Evolutionary conservation across 1,139 yeast genomes (phyloP), one percentile per base, ranked within the genome.

Genomic region (Lodderomyces pseudojiufengensis): DNA sequence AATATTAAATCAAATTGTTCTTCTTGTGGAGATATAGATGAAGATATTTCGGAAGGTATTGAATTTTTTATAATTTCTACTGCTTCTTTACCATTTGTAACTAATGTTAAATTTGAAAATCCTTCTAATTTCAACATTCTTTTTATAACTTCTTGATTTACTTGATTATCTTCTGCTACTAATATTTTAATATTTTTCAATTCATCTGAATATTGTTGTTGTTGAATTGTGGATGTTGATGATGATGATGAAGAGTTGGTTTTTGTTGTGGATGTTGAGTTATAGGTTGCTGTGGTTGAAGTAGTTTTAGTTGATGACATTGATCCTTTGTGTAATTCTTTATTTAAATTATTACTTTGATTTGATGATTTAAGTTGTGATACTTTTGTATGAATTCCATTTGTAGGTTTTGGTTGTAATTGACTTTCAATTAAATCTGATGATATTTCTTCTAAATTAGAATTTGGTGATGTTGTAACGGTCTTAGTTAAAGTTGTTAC

Each of bases 101-200:
- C 97, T 59, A 86, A 61, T 5, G 80, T 80, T 30, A 92, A 69
- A 45, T 82, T 75, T 6, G 59, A 60, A 44, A 84, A 74, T 1
- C 95, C 95, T 58, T 88, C 95, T 11, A 86, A 63, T 39, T 72
- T 73, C 41, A 92, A 67, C 95, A 90, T 87, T 42, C 96, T 66
- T 50, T 75, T 79, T 48, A 88, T 84, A 24, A 92, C 95, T 55
- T 87, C 95, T 56, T 88, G 97, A 54, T 92, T 90, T 10, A 92
- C 95, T 46, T 73, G 65, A 50, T 92, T 92, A 54, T 92, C 98
- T 52, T 92, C 98, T 1, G 97, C 97, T n/a, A 92, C 90, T 39
- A 92, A 67, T 13, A 92, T 80, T 35, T 70, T 72, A 36, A 73
- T 57, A 25, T 68, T 65, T 2, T 61, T 48, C 18, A 76, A 38